These are phyloP conservation scores for Cryptosporidium sp. DNA, from an alignment of 169 alveolate species.

Conservation along the genomic window DNA sequence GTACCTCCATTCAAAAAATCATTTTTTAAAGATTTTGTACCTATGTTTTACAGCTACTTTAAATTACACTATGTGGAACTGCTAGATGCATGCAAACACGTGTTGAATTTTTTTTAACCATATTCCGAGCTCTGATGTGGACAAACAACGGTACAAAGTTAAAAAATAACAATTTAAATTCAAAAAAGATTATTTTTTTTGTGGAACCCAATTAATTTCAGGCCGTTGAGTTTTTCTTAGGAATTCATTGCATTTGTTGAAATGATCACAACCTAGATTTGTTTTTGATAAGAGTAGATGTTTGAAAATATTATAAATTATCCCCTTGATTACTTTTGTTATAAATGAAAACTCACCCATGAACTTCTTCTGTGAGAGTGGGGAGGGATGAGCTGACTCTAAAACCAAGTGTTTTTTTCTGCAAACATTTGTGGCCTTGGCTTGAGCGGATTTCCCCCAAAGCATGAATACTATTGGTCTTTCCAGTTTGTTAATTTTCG, in stretches of 20 bases:
- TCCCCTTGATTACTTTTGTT: background rate
- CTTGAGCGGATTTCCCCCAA: constrained; percentile 92
- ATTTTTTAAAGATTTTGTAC: background rate
- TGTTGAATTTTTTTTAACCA: background rate
- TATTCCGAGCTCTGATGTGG: constrained; percentile 1
- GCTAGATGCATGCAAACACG: constrained; percentile 12
- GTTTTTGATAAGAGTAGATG: background rate
- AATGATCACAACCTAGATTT: constrained; percentile 85
- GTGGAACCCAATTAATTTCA: constrained; percentile 57
- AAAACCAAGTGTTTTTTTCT: constrained; percentile 89
- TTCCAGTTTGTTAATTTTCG: constrained; percentile 84
- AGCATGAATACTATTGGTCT: constrained; percentile 89
- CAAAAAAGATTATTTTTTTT: background rate
- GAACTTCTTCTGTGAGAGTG: constrained; percentile 86
- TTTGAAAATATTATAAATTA: background rate
- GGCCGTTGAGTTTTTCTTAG: constrained; percentile 70
- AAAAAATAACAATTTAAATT: background rate
- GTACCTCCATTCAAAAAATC: background rate
- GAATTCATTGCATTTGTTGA: constrained; percentile 85
- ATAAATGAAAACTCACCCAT: constrained; percentile 13
- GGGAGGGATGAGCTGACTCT: constrained; percentile 98
- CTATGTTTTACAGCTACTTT: background rate
- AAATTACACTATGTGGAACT: background rate
- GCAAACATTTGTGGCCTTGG: constrained; percentile 86
- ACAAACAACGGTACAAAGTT: background rate